Percentiles rank a stretch among this genome's conserved stretches.
phyloP scores from a whole-genome alignment of 352 stramenopile genomes.

The Pseudoperonospora humuli region DNA sequence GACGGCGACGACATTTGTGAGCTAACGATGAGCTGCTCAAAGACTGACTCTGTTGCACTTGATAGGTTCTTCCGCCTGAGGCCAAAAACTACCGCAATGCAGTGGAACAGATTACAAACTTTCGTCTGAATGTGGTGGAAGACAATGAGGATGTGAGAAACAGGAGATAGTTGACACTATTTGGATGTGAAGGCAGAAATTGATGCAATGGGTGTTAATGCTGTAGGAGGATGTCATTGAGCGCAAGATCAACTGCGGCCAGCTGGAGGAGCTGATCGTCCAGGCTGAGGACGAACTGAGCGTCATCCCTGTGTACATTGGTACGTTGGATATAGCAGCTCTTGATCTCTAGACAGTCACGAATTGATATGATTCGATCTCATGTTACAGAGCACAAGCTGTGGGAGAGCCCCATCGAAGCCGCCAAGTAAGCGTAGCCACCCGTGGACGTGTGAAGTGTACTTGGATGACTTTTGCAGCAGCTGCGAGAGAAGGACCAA shows the following conservation, averaged over 20 bases:
- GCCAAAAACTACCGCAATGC: slow-evolving; percentile 67
- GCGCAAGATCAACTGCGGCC: slow-evolving; percentile 80
- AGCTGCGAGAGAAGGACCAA: slow-evolving; percentile 1
- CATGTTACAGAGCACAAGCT: slow-evolving; percentile 66
- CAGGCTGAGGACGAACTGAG: slow-evolving; percentile 82
- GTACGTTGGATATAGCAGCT: slow-evolving; percentile 23
- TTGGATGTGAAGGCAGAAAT: neutral
- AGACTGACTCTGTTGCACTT: slow-evolving; percentile 5
- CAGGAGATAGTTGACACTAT: neutral
- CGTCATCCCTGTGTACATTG: slow-evolving; percentile 80
- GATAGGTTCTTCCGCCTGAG: slow-evolving; percentile 53
- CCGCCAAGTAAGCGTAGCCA: slow-evolving; percentile 16
- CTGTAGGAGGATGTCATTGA: slow-evolving; percentile 73
- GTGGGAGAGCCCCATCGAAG: slow-evolving; percentile 68
- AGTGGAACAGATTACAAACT: slow-evolving; percentile 83
- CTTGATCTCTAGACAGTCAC: neutral
- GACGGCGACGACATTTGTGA: neutral
- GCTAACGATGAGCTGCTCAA: neutral
- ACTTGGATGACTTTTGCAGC: neutral
- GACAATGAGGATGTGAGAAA: slow-evolving; percentile 62
- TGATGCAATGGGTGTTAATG: neutral
- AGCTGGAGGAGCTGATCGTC: slow-evolving; percentile 84
- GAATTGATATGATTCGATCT: slow-evolving; percentile 5
- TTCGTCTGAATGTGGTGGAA: slow-evolving; percentile 67
- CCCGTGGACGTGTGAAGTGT: neutral